These are phyloP conservation scores for Groenewaldozyma tartarivorans DNA, from an alignment of 805 yeast genomes.

Conservation along the genomic window DNA sequence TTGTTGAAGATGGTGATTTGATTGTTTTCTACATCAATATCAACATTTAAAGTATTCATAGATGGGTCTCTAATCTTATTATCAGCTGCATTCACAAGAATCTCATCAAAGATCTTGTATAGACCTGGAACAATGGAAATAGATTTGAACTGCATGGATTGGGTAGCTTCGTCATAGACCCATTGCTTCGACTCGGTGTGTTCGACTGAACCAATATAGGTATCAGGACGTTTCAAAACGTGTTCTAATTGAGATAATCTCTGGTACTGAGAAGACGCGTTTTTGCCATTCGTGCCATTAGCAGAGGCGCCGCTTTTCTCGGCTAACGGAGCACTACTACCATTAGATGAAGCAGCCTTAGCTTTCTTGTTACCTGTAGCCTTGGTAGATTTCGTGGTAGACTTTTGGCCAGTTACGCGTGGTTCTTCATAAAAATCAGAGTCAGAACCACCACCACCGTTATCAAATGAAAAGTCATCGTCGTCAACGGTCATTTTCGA, in stretches of 20 bases:
- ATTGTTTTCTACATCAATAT: constrained; percentile 65
- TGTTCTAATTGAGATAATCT: constrained; percentile 92
- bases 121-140: constrained; percentile 91
- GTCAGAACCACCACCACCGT: constrained; percentile 13
- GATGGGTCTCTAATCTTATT: constrained; percentile 90
- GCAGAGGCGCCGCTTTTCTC: background rate
- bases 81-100: constrained; percentile 96
- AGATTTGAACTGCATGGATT: constrained; percentile 40
- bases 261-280: constrained; percentile 72
- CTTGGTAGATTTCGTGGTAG: constrained; percentile 5
- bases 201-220: constrained; percentile 94
- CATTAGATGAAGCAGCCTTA: background rate
- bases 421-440: constrained; percentile 11
- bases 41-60: constrained; percentile 82
- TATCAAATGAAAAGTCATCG: constrained; percentile 4
- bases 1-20: constrained; percentile 77
- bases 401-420: constrained; percentile 7
- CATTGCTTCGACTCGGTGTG: constrained; percentile 71
- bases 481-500: background rate
- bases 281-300: constrained; percentile 25
- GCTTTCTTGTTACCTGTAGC: constrained; percentile 4
- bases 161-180: constrained; percentile 63
- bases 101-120: constrained; percentile 94
- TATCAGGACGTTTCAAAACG: constrained; percentile 93
- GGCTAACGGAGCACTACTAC: background rate